Evolutionary conservation across 345 rosid species (phyloP).

Genomic region (Odontarrhena argentea): DNA sequence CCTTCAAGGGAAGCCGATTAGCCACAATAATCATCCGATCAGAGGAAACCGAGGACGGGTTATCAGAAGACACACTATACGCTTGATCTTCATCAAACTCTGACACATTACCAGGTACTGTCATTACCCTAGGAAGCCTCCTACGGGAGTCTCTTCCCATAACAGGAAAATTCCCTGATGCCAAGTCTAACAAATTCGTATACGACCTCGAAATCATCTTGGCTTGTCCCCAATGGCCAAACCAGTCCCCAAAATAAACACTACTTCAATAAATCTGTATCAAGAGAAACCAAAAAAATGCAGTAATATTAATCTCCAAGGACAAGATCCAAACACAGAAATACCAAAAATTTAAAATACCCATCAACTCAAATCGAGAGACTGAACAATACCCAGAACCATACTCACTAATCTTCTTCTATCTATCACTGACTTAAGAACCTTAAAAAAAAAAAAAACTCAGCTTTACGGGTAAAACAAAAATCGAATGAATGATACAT

Average conservation of each 20-base stretch:
- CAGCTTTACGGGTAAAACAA: conserved; percentile 24
- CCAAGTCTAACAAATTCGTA: conserved; percentile 43
- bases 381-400: conserved; percentile 17
- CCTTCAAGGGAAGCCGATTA: conserved; percentile 42
- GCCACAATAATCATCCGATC: conserved; percentile 49
- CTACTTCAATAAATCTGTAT: conserved; percentile 34
- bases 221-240: conserved; percentile 28
- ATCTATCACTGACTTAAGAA: conserved; percentile 28
- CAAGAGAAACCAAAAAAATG: conserved; percentile 19
- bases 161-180: conserved; percentile 49
- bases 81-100: conserved; percentile 48
- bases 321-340: conserved; percentile 32
- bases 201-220: conserved; percentile 47
- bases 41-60: conserved; percentile 42
- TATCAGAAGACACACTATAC: conserved; percentile 43
- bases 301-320: conserved; percentile 20
- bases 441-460: conserved; percentile 18
- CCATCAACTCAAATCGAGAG: conserved; percentile 29
- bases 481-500: conserved; percentile 31
- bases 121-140: conserved; percentile 45
- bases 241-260: conserved; percentile 10
- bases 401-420: conserved; percentile 18
- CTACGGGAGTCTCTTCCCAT: conserved; percentile 43
- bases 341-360: neutral
- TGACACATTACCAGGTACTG: conserved; percentile 44